Percentiles rank a stretch among this genome's conserved stretches.
Evolutionary conservation across 352 stramenopile genomes (phyloP).

Genomic region (Phytophthora rubi): DNA sequence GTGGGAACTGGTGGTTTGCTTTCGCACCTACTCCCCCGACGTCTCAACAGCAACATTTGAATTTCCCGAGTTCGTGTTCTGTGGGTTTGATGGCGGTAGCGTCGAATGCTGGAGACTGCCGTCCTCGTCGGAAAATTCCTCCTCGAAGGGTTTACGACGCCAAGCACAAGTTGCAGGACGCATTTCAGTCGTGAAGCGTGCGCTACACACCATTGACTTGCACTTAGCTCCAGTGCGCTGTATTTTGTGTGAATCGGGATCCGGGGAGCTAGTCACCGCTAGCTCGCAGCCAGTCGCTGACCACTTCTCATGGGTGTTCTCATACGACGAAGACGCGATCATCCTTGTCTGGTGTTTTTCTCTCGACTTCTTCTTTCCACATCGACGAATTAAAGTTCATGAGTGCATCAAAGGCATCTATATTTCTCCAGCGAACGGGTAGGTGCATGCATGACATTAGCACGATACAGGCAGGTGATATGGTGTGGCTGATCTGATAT

Average conservation of each 20-base stretch:
- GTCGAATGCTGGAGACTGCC: constrained; percentile 64
- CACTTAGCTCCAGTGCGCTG: constrained; percentile 49
- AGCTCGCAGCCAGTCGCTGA: constrained; percentile 25
- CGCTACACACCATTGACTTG: constrained; percentile 57
- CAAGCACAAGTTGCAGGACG: constrained; percentile 26
- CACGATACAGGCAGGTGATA: not conserved
- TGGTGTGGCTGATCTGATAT: constrained; percentile 5
- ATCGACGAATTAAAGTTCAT: constrained; percentile 54
- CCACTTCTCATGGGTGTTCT: constrained; percentile 64
- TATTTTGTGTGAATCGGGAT: constrained; percentile 42
- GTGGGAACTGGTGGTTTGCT: constrained; percentile 55
- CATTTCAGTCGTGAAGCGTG: constrained; percentile 50
- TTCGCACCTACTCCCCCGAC: constrained; percentile 46
- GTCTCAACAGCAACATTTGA: constrained; percentile 44
- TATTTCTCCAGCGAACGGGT: constrained; percentile 27
- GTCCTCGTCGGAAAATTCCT: constrained; percentile 7
- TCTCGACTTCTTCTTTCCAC: constrained; percentile 58
- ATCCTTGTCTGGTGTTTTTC: constrained; percentile 67
- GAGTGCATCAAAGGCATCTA: constrained; percentile 44
- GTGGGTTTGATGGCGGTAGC: constrained; percentile 53
- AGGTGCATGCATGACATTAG: constrained; percentile 1
- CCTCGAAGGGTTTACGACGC: constrained; percentile 13
- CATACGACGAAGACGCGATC: constrained; percentile 49
- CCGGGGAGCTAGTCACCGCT: constrained; percentile 14
- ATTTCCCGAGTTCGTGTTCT: constrained; percentile 54